Evolutionary conservation across 2,329 filamentous ascomycete genomes (phyloP).

Genomic region (Colletotrichum acutatum): DNA sequence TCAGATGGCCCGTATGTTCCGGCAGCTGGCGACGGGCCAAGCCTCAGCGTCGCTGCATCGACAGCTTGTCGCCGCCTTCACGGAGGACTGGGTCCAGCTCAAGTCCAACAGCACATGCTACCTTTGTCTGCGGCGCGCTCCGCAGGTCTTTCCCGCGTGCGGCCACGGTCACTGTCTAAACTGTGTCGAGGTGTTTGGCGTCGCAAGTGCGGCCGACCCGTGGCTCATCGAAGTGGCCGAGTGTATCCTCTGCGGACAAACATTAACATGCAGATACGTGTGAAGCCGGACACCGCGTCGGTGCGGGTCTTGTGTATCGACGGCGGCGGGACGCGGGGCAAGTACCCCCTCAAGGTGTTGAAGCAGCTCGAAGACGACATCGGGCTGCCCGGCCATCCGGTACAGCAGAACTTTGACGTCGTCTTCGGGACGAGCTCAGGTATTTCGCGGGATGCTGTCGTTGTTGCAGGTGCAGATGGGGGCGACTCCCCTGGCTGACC

Average conservation of each 20-base stretch:
- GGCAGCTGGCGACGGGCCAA: background rate
- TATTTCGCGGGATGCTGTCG: background rate
- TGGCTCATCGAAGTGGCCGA: background rate
- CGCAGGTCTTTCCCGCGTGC: background rate
- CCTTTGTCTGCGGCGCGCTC: background rate
- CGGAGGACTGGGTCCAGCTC: background rate
- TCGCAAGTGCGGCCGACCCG: background rate
- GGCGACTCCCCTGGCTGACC: background rate
- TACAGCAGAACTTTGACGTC: conserved; percentile 17
- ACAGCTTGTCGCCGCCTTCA: background rate
- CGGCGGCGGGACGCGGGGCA: conserved; percentile 43
- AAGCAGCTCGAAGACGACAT: conserved; percentile 41
- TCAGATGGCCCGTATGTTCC: background rate
- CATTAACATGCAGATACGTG: background rate
- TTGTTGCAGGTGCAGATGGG: background rate
- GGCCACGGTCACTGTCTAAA: background rate
- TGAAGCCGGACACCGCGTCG: background rate
- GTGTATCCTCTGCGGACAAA: conserved; percentile 2
- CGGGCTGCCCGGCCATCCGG: background rate
- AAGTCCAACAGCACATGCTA: background rate
- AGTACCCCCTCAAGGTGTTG: conserved; percentile 43
- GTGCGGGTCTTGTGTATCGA: conserved; percentile 27
- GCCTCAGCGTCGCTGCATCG: background rate
- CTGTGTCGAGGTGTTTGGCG: background rate
- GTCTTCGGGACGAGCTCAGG: conserved; percentile 17